Base-by-base conservation (phyloP, 345 rosid species). In the Eucalyptus curtisii region DNA sequence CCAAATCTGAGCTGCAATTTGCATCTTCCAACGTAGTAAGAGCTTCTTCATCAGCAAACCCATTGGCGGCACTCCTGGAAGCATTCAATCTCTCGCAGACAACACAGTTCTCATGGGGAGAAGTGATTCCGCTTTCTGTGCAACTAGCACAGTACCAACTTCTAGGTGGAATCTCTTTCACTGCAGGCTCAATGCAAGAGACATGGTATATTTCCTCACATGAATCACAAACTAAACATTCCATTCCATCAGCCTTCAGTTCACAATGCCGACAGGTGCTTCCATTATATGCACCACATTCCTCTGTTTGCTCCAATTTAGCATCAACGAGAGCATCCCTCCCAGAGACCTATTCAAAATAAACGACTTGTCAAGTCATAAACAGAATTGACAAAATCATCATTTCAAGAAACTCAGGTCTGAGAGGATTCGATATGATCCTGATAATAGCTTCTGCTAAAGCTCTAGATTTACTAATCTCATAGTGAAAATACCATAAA, bases 191-290 rank as follows among this genome's bases (percentile, higher is more conserved):
- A 86, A 95, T 96, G 90, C 99, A 98, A 86, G 95, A 91, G 91
- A 97, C 93, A 90, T 97, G 99, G 92, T 94, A 95, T 90, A 93
- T 93, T 87, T 95, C 96, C 91, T 97, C 98, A 24, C 99, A 98
- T 49, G 97, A 95, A 93, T 96, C 97, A 90, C 99, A 98, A 33
- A 96, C 95, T 91, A 98, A 93, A 89, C 94, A 94, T 86, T 94
- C 93, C 91, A 86, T 91, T 88, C 91, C 96, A 84, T 91, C 95
- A 89, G 97, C 97, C 82, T 94, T 95, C 86, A 90, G 92, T 90
- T 95, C 96, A 90, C 99, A 97, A 49, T 84, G 90, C 90, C 93
- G 92, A 92, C 96, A 95, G 89, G 91, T 88, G 92, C 95, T 91
- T 64, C 87, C 90, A 87, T 89, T 92, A 91, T 87, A 88, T 47